Evolutionary conservation across 495 filamentous ascomycete genomes (phyloP).

Genomic region (Xanthoparmelia taractica): DNA sequence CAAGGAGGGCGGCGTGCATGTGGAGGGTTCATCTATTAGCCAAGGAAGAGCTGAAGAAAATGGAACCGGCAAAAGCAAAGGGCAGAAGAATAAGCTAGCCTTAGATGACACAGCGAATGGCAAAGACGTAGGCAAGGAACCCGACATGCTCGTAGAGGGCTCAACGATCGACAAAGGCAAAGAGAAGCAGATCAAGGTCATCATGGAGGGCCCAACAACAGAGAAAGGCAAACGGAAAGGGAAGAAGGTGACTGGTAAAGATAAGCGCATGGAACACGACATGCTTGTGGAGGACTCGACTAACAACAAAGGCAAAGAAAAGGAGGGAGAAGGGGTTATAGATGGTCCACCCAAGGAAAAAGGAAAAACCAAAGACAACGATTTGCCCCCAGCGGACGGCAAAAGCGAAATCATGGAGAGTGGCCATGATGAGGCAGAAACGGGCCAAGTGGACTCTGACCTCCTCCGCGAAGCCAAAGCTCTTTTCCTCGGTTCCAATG

Average conservation of each 20-base stretch:
- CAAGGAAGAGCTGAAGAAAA: no score
- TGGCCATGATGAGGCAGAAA: neutral
- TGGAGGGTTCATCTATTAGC: no score
- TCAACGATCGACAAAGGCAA: no score
- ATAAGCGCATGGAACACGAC: neutral
- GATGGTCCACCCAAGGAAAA: neutral
- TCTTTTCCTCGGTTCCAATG: neutral
- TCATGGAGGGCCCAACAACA: no score
- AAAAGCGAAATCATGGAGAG: neutral
- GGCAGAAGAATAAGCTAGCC: neutral
- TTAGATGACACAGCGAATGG: neutral
- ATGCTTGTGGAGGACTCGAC: neutral
- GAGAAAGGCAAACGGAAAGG: neutral
- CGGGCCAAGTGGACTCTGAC: neutral
- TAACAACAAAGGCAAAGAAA: neutral
- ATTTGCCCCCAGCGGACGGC: neutral
- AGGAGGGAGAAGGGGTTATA: neutral
- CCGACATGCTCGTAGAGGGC: no score
- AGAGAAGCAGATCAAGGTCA: no score
- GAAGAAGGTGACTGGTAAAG: neutral
- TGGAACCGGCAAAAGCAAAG: neutral
- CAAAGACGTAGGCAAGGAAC: neutral
- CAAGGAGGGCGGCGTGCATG: no score
- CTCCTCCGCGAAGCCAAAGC: neutral
- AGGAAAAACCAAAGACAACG: neutral